These are phyloP conservation scores for Fusarium coicis DNA, from an alignment of 2,329 filamentous ascomycete species.

Conservation along the genomic window DNA sequence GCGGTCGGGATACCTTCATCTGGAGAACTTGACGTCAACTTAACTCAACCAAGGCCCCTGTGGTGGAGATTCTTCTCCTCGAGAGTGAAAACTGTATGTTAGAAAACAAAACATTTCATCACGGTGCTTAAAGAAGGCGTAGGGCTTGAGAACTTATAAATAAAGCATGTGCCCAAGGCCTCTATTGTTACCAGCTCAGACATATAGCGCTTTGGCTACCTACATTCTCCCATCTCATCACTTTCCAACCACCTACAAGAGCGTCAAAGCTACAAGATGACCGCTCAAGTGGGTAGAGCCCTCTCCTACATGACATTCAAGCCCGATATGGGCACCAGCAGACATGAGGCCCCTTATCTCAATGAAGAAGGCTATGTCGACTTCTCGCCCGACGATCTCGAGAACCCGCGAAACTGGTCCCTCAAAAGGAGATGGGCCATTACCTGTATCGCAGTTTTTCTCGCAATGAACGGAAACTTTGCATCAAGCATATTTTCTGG, in stretches of 20 bases:
- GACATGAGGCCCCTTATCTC: slow-evolving; percentile 51
- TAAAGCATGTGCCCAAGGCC: neutral
- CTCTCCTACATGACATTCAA: slow-evolving; percentile 12
- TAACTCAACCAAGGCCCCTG: neutral
- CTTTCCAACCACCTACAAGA: neutral
- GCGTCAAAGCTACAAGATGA: neutral
- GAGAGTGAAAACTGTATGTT: neutral
- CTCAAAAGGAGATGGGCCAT: slow-evolving; percentile 52
- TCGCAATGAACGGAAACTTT: slow-evolving; percentile 66
- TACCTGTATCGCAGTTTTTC: slow-evolving; percentile 55
- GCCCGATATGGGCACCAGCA: neutral
- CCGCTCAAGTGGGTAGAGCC: neutral
- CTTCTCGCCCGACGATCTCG: slow-evolving; percentile 62
- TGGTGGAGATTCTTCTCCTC: slow-evolving; percentile 5
- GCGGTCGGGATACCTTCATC: slow-evolving; percentile 14
- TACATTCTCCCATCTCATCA: neutral
- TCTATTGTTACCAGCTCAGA: neutral
- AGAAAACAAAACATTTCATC: neutral
- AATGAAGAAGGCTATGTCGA: slow-evolving; percentile 62
- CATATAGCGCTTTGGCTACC: neutral
- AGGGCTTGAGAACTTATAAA: slow-evolving; percentile 1
- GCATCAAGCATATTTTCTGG: slow-evolving; percentile 52
- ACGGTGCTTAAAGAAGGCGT: neutral
- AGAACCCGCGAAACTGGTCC: slow-evolving; percentile 62
- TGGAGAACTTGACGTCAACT: slow-evolving; percentile 33